Percentiles rank a stretch among this genome's conserved stretches.
These are phyloP conservation scores for Haplosporangium gracile DNA, from an alignment of 192 early-diverging fungal genomes.

Conservation along the genomic window DNA sequence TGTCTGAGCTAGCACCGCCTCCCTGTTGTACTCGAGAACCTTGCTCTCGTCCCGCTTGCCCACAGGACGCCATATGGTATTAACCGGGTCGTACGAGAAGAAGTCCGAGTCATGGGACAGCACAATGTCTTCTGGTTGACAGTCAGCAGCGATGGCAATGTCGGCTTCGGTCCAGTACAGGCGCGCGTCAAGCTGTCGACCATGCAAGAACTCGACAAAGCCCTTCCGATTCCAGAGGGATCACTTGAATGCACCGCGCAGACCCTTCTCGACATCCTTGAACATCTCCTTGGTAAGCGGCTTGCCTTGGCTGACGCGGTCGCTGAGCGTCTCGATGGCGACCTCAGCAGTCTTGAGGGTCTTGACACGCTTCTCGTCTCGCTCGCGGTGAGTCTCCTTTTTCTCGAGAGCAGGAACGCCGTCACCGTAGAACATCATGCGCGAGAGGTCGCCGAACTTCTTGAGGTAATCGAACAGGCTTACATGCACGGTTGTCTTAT, in stretches of 20 bases:
- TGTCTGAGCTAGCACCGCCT: background rate
- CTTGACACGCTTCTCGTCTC: background rate
- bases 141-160: conserved; percentile 10
- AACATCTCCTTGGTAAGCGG: conserved; percentile 7
- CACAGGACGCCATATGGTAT: conserved; percentile 2
- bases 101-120: conserved; percentile 19
- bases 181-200: background rate
- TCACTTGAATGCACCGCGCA: conserved; percentile 15
- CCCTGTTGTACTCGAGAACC: conserved; percentile 3
- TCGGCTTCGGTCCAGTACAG: conserved; percentile 10
- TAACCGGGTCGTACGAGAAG: background rate
- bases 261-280: conserved; percentile 7
- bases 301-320: conserved; percentile 1
- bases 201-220: background rate
- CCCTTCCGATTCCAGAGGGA: conserved; percentile 1
- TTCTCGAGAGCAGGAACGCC: conserved; percentile 19
- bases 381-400: conserved; percentile 12
- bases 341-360: conserved; percentile 12
- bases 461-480: background rate
- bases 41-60: conserved; percentile 17
- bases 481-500: background rate
- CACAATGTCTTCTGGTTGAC: conserved; percentile 10
- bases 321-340: conserved; percentile 6
- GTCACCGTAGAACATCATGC: conserved; percentile 15
- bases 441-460: conserved; percentile 7